Percentiles rank a stretch among this genome's conserved stretches.
These are phyloP conservation scores for Suhomyces faveliae DNA, from an alignment of 805 yeast species.

Conservation along the genomic window DNA sequence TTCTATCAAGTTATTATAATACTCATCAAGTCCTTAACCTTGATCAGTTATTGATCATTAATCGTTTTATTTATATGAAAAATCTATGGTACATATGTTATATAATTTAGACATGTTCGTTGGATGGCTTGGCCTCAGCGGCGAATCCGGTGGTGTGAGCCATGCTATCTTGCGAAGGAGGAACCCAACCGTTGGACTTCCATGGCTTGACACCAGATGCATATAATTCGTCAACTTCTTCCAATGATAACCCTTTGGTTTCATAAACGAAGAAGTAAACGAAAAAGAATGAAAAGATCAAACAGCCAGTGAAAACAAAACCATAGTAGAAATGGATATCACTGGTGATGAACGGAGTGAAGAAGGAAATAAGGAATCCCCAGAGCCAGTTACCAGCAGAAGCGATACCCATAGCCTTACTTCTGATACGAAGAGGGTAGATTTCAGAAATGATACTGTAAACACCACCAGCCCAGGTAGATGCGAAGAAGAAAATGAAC, in stretches of 20 bases:
- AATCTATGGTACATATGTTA: not conserved
- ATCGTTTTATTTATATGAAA: not conserved
- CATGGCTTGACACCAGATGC: constrained; percentile 37
- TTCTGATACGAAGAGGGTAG: constrained; percentile 64
- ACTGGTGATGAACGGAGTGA: constrained; percentile 62
- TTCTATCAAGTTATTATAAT: no score
- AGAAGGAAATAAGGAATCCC: constrained; percentile 44
- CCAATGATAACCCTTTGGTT: constrained; percentile 77
- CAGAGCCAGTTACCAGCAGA: constrained; percentile 30
- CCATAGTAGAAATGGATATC: constrained; percentile 66
- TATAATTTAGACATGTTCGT: constrained; percentile 23
- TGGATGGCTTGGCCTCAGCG: constrained; percentile 29
- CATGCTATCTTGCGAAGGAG: constrained; percentile 39
- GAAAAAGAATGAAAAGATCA: constrained; percentile 60
- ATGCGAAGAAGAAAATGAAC: constrained; percentile 65
- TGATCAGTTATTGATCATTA: no score
- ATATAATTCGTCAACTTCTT: constrained; percentile 74
- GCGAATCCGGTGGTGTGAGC: constrained; percentile 40
- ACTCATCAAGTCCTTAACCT: no score
- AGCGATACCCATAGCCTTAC: constrained; percentile 36
- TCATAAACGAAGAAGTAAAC: constrained; percentile 72
- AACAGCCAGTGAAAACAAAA: constrained; percentile 61
- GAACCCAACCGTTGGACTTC: constrained; percentile 49
- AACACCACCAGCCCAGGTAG: constrained; percentile 75
- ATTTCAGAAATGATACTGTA: constrained; percentile 66